Evolutionary conservation across 2,329 filamentous ascomycete genomes (phyloP).

Genomic region (Cytospora schulzeri): DNA sequence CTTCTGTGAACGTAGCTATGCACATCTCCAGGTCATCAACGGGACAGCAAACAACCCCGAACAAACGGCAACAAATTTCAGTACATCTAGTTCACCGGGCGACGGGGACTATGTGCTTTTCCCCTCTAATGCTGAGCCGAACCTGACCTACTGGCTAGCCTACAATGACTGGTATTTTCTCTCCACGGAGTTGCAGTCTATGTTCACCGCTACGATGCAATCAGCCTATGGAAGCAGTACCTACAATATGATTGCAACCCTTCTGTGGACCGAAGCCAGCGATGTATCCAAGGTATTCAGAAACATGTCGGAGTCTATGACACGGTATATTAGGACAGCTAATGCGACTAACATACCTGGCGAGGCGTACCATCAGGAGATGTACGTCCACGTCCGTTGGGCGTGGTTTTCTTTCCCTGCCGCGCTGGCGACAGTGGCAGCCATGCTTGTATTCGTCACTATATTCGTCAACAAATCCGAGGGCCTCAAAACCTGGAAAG

Average conservation of each 20-base stretch:
- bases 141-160: background rate
- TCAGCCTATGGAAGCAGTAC: background rate
- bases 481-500: background rate
- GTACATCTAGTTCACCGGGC: background rate
- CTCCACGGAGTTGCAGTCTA: background rate
- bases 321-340: background rate
- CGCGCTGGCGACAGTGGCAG: background rate
- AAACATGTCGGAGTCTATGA: background rate
- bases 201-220: background rate
- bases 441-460: background rate
- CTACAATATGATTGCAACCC: background rate
- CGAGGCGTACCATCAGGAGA: background rate
- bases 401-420: background rate
- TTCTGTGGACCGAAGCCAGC: background rate
- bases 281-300: background rate
- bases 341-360: background rate
- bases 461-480: background rate
- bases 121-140: background rate
- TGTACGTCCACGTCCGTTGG: background rate
- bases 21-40: background rate
- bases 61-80: background rate
- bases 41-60: background rate
- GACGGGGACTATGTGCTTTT: background rate
- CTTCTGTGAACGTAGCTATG: constrained; percentile 7
- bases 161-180: background rate